These are phyloP conservation scores for Phaeosphaeriaceae sp. DNA, from an alignment of 2,329 filamentous ascomycete genomes.

Conservation along the genomic window DNA sequence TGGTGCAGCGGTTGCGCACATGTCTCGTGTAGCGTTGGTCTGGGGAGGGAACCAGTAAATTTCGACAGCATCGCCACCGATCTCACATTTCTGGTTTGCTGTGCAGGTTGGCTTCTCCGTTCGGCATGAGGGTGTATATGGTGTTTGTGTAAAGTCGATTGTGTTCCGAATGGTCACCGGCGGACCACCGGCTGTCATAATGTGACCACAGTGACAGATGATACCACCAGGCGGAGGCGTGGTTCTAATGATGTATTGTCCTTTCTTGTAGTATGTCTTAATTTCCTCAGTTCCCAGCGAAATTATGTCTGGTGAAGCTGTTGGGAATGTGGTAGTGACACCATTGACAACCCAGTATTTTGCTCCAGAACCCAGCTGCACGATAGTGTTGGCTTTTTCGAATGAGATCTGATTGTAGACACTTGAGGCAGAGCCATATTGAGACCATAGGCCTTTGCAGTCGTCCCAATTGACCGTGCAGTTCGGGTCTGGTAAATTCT, in stretches of 20 bases:
- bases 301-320: constrained; percentile 11
- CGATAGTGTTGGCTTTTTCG: constrained; percentile 14
- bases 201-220: constrained; percentile 13
- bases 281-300: constrained; percentile 19
- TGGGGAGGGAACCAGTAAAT: constrained; percentile 24
- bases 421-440: constrained; percentile 19
- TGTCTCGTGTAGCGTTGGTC: constrained; percentile 19
- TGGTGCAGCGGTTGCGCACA: constrained; percentile 19
- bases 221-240: constrained; percentile 17
- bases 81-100: constrained; percentile 14
- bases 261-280: neutral
- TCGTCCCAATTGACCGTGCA: constrained; percentile 22
- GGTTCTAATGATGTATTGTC: constrained; percentile 16
- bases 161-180: constrained; percentile 18
- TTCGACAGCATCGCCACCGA: constrained; percentile 18
- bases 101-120: constrained; percentile 25
- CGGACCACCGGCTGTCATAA: constrained; percentile 17
- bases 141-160: constrained; percentile 17
- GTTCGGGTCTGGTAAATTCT: constrained; percentile 9
- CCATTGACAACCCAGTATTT: constrained; percentile 17
- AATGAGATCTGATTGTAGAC: constrained; percentile 19
- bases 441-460: constrained; percentile 19
- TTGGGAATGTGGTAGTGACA: constrained; percentile 18
- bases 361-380: constrained; percentile 14
- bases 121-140: constrained; percentile 23